Conservation (phyloP, 2,329 filamentous ascomycete genomes). For the Myriosclerotinia duriaeana region DNA sequence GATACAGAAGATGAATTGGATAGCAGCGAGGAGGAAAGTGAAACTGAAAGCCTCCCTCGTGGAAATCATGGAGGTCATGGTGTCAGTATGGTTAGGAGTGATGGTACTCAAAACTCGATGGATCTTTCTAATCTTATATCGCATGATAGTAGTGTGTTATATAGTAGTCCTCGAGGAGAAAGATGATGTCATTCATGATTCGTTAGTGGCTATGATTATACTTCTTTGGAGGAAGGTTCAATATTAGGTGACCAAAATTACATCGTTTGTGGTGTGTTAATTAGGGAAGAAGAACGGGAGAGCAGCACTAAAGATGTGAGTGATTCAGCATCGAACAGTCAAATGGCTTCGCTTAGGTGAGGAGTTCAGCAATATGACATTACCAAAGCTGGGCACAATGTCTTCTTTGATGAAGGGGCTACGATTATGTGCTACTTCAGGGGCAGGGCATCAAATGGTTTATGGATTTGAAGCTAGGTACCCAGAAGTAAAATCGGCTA, state of each 20-base stretch:
- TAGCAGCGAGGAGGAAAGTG: slow-evolving; percentile 46
- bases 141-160: slow-evolving; percentile 35
- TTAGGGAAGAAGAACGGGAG: slow-evolving; percentile 85
- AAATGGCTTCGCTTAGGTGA: slow-evolving; percentile 34
- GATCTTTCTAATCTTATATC: slow-evolving; percentile 37
- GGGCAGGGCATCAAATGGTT: not conserved
- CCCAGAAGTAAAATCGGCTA: no score
- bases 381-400: slow-evolving; percentile 16
- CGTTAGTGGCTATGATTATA: not conserved
- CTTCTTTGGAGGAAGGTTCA: not conserved
- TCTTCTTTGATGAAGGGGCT: not conserved
- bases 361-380: slow-evolving; percentile 24
- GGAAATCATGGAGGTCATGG: slow-evolving; percentile 24
- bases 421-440: not conserved
- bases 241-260: slow-evolving; percentile 61
- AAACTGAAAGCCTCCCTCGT: slow-evolving; percentile 42
- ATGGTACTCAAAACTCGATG: slow-evolving; percentile 41
- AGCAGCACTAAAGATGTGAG: slow-evolving; percentile 60
- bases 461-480: not conserved
- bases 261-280: slow-evolving; percentile 77
- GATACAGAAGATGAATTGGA: slow-evolving; percentile 67
- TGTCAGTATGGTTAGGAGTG: slow-evolving; percentile 40
- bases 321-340: slow-evolving; percentile 37
- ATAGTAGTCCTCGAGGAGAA: slow-evolving; percentile 35
- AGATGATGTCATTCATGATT: not conserved